Conservation (phyloP, 2,329 filamentous ascomycete genomes). For the Apiospora hydei region DNA sequence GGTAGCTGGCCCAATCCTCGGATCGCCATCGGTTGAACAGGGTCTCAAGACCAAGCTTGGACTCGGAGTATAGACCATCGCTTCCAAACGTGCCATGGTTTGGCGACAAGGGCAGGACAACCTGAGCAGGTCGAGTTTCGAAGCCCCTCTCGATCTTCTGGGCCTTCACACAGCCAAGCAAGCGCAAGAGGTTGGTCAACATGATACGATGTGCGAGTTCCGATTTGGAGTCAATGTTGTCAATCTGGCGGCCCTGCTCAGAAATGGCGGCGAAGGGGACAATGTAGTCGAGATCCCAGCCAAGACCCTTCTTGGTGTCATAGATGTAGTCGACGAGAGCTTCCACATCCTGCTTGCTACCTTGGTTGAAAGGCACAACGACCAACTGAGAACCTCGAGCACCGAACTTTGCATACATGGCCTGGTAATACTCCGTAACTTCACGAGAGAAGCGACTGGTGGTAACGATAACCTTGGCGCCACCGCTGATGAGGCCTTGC, state of each 20-base stretch:
- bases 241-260: slow-evolving; percentile 96
- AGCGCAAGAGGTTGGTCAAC: slow-evolving; percentile 94
- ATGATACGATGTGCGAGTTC: slow-evolving; percentile 99
- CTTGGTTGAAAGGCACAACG: slow-evolving; percentile 98
- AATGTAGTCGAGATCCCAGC: slow-evolving; percentile 97
- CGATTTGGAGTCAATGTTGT: slow-evolving; percentile 94
- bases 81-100: slow-evolving; percentile 99
- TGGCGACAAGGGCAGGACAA: slow-evolving; percentile 92
- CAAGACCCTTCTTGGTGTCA: slow-evolving; percentile 92
- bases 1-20: slow-evolving; percentile 95
- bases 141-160: slow-evolving; percentile 89
- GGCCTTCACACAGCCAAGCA: slow-evolving; percentile 88
- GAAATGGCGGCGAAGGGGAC: slow-evolving; percentile 97
- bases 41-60: slow-evolving; percentile 95
- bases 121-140: slow-evolving; percentile 94
- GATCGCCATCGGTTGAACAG: slow-evolving; percentile 99
- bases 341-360: slow-evolving; percentile 97
- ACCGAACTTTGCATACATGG: slow-evolving; percentile 95
- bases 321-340: slow-evolving; percentile 96
- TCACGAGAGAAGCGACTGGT: slow-evolving; percentile 96
- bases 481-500: slow-evolving; percentile 93
- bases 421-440: slow-evolving; percentile 98
- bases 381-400: slow-evolving; percentile 95
- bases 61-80: slow-evolving; percentile 97
- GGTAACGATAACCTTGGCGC: slow-evolving; percentile 95